Evolutionary conservation across 768 basidiomycete species (phyloP).

Genomic region (Lactarius psammicola): DNA sequence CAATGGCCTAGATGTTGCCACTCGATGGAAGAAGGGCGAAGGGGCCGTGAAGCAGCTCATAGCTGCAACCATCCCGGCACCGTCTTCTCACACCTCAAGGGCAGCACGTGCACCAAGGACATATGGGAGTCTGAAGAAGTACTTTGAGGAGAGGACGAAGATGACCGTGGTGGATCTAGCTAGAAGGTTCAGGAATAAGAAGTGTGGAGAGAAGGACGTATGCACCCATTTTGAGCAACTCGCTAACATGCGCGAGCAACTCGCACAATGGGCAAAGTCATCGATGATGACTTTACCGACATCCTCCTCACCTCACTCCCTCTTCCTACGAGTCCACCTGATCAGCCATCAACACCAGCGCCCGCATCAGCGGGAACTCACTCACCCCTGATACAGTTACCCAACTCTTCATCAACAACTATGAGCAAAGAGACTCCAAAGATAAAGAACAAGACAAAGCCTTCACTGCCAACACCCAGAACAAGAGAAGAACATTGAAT

Average conservation of each 20-base stretch:
- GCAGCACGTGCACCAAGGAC: neutral
- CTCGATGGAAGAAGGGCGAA: too few species aligned
- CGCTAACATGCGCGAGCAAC: conserved; percentile 21
- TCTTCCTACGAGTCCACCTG: conserved; percentile 14
- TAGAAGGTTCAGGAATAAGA: too few species aligned
- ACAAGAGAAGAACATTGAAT: conserved; percentile 11
- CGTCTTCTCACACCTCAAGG: conserved; percentile 4
- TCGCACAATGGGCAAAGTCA: conserved; percentile 19
- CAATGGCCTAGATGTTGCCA: too few species aligned
- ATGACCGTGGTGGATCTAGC: too few species aligned
- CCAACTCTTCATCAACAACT: too few species aligned
- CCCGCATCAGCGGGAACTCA: too few species aligned
- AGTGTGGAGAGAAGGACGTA: conserved; percentile 3
- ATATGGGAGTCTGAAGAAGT: too few species aligned
- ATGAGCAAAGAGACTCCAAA: too few species aligned
- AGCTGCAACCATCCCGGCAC: neutral
- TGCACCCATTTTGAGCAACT: conserved; percentile 24
- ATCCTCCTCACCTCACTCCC: conserved; percentile 27
- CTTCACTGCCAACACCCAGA: conserved; percentile 1
- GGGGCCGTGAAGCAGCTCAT: conserved; percentile 9
- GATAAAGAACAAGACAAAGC: neutral
- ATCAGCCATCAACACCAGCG: conserved; percentile 7
- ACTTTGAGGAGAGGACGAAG: too few species aligned
- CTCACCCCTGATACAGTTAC: too few species aligned
- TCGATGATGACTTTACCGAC: conserved; percentile 19